Conservation (phyloP, 2,329 filamentous ascomycete species). For the Penicillium sp. region DNA sequence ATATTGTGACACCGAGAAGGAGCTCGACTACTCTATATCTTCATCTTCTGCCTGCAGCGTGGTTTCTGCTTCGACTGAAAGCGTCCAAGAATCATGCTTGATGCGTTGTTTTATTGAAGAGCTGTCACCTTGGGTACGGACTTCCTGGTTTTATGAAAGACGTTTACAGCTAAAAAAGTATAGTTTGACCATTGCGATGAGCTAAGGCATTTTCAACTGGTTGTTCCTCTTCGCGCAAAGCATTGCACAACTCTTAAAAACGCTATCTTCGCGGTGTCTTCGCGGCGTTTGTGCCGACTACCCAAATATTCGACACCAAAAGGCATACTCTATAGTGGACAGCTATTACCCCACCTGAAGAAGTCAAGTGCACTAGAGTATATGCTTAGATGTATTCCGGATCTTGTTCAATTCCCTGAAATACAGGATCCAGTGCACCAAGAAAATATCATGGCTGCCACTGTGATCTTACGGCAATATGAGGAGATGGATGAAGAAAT, state of each 20-base stretch:
- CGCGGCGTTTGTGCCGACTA: slow-evolving; percentile 24
- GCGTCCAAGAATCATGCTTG: slow-evolving; percentile 24
- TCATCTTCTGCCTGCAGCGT: not conserved
- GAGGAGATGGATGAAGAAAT: slow-evolving; percentile 34
- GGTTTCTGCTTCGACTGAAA: not conserved
- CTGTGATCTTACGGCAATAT: slow-evolving; percentile 31
- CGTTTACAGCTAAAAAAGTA: not conserved
- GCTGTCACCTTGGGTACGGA: slow-evolving; percentile 29
- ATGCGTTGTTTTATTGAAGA: slow-evolving; percentile 31
- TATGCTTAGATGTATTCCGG: slow-evolving; percentile 28
- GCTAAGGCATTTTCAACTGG: slow-evolving; percentile 23
- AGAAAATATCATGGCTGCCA: slow-evolving; percentile 32
- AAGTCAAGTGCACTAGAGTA: slow-evolving; percentile 26
- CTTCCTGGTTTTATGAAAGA: not conserved
- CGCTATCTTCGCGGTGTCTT: slow-evolving; percentile 29
- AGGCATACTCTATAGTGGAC: slow-evolving; percentile 19
- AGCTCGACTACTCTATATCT: not conserved
- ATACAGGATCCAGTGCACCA: slow-evolving; percentile 21
- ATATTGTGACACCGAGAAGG: not conserved
- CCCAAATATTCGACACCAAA: slow-evolving; percentile 24
- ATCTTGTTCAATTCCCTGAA: slow-evolving; percentile 21
- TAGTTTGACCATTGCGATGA: slow-evolving; percentile 31
- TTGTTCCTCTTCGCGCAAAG: slow-evolving; percentile 22
- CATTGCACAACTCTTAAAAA: slow-evolving; percentile 26
- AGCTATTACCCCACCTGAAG: slow-evolving; percentile 17